Percentiles rank a stretch among this genome's conserved stretches.
Evolutionary conservation across 768 basidiomycete genomes (phyloP).

Genomic region (Xerocomus potaroensis): DNA sequence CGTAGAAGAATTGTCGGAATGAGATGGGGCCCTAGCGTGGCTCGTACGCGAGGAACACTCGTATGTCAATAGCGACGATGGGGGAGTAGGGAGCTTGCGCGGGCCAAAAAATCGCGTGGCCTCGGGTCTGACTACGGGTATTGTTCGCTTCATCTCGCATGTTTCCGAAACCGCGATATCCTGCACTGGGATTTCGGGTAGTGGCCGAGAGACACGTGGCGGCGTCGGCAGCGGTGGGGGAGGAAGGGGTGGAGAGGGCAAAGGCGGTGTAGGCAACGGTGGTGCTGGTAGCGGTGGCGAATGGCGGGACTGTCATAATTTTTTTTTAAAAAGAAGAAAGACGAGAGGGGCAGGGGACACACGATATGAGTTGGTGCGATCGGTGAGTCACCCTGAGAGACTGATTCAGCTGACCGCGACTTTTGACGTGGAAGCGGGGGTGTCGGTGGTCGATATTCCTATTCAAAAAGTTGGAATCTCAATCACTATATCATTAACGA

Average conservation of each 20-base stretch:
- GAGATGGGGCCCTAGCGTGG: constrained; percentile 18
- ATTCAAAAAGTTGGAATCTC: constrained; percentile 2
- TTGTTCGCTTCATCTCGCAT: constrained; percentile 16
- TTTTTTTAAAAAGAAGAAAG: neutral
- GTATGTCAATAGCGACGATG: constrained; percentile 23
- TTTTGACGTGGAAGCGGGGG: constrained; percentile 46
- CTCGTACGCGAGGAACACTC: constrained; percentile 14
- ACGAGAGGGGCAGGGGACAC: constrained; percentile 10
- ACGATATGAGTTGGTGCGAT: constrained; percentile 25
- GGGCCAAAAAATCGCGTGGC: constrained; percentile 17
- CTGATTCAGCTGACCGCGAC: constrained; percentile 26
- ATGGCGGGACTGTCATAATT: constrained; percentile 20
- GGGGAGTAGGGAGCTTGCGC: constrained; percentile 32
- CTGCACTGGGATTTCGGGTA: constrained; percentile 28
- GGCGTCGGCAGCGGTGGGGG: constrained; percentile 26
- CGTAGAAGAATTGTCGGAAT: constrained; percentile 24
- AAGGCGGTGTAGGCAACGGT: constrained; percentile 13
- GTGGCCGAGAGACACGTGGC: constrained; percentile 25
- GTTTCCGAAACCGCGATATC: constrained; percentile 11
- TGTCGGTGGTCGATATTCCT: constrained; percentile 58
- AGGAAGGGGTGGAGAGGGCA: constrained; percentile 18
- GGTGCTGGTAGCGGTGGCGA: constrained; percentile 16
- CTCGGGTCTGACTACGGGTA: constrained; percentile 16
- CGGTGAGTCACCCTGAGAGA: constrained; percentile 32
- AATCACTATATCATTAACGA: neutral